Evolutionary conservation across 2,329 filamentous ascomycete genomes (phyloP).

Genomic region (Hortaea sp.): DNA sequence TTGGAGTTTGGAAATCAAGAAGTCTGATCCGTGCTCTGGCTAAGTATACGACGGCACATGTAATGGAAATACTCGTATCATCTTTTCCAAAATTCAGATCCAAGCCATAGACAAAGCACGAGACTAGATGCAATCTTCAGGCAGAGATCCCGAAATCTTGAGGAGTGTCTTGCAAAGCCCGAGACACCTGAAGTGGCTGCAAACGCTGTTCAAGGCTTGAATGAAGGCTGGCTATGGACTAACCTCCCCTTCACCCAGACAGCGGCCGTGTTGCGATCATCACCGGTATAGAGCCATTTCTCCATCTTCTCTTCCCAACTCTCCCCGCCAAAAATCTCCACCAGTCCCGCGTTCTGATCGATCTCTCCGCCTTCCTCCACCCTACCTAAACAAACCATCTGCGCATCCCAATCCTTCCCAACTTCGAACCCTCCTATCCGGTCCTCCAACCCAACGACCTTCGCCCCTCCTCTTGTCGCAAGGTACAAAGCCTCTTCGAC

Average conservation of each 20-base stretch:
- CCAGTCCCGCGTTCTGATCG: conserved; percentile 44
- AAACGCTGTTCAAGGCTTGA: conserved; percentile 1
- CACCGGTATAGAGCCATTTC: conserved; percentile 91
- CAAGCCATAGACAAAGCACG: too few relatives aligned
- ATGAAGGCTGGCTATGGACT: conserved; percentile 51
- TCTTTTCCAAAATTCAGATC: too few relatives aligned
- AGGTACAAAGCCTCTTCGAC: conserved; percentile 81
- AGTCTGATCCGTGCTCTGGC: too few relatives aligned
- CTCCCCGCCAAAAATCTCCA: conserved; percentile 89
- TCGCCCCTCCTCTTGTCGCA: conserved; percentile 77
- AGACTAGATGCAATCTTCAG: too few relatives aligned
- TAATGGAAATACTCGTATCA: too few relatives aligned
- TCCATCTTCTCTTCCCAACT: conserved; percentile 74
- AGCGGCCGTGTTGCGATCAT: conserved; percentile 77
- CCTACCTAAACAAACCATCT: conserved; percentile 58
- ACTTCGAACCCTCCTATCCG: conserved; percentile 72
- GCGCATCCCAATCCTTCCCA: conserved; percentile 85
- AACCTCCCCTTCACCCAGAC: conserved; percentile 84
- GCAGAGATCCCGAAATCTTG: too few relatives aligned
- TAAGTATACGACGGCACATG: too few relatives aligned
- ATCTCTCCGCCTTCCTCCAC: conserved; percentile 27
- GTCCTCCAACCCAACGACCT: conserved; percentile 62
- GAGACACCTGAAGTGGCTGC: too few relatives aligned
- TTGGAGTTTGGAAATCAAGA: too few relatives aligned
- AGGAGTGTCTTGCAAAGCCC: too few relatives aligned